Evolutionary conservation across 2,329 filamentous ascomycete genomes (phyloP), one percentile per base, ranked within the genome.

Genomic region (Fusarium stilboides): DNA sequence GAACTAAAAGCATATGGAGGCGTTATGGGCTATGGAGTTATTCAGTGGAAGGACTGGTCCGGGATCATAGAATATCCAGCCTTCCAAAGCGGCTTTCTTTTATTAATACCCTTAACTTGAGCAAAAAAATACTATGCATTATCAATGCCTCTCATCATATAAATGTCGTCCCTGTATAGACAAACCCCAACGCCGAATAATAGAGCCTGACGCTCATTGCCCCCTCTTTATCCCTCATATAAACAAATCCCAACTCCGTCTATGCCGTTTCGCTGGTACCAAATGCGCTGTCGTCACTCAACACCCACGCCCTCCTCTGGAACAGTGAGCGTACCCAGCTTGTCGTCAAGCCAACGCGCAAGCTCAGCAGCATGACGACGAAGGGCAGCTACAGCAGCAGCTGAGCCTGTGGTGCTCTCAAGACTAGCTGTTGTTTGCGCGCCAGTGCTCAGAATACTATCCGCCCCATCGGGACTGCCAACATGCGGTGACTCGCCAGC

Each of bases 261-360:
- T 55, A 75, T 73, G 63, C 66, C 55, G 53, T 62, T 47, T 55
- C 57, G 56, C 37, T 57, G 43, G 49, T 42, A 50, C 53, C 42
- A 57, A 64, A 69, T 39, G 26, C 51, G 49, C 12, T 37, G 22
- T n/a, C 22, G 42, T 61, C 58, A 78, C 63, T 77, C 74, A 10
- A 79, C 72, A 10, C 82, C 81, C 22, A 85, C 79, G 7, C 82
- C 83, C 53, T 88, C 86, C 49, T 87, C 84, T 0, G 87, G 86
- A 28, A 89, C 82, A 15, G 79, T 79, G 62, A 89, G 74, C 15
- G 82, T 80, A 8, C 85, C 85, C 8, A 91, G 80, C 78, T 86
- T 86, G n/a, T 86, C 85, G 66, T 91, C 88, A 68, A 91, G 76
- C 84, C 86, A 88, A 56, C 81, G 79, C 24, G 86, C 87, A 57